These are phyloP conservation scores for Fusarium avenaceum DNA, from an alignment of 2,329 filamentous ascomycete genomes.

Conservation along the genomic window DNA sequence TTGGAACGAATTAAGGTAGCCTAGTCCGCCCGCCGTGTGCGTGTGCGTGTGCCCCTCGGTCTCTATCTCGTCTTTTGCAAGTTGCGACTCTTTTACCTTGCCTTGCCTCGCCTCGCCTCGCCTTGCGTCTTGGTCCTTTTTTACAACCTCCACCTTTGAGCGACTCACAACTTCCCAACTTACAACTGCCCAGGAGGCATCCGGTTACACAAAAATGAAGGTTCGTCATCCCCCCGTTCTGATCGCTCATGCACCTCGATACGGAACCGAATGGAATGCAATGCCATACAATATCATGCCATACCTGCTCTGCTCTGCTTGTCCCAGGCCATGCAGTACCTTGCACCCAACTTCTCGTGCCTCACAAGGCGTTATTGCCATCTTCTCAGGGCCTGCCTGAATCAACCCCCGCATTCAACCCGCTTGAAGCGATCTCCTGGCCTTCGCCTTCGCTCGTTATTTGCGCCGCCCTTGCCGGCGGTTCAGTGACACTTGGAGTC, in stretches of 20 bases:
- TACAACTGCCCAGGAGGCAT: conserved; percentile 49
- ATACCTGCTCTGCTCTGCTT: background rate
- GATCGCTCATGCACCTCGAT: conserved; percentile 30
- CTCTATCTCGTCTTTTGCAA: conserved; percentile 3
- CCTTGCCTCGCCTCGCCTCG: conserved; percentile 13
- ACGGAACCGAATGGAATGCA: conserved; percentile 11
- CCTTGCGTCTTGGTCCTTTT: conserved; percentile 44
- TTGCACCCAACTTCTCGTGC: conserved; percentile 18
- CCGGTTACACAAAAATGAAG: conserved; percentile 56
- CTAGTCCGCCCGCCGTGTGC: conserved; percentile 23
- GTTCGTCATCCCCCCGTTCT: conserved; percentile 49
- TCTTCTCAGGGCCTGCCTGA: conserved; percentile 14
- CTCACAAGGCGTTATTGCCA: conserved; percentile 23
- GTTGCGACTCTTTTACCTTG: background rate
- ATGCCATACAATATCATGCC: conserved; percentile 3
- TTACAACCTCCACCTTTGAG: conserved; percentile 40
- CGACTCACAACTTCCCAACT: conserved; percentile 45
- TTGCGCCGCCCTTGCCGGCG: conserved; percentile 30
- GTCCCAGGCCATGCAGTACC: conserved; percentile 18
- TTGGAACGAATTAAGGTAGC: conserved; percentile 46
- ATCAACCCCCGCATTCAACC: conserved; percentile 25
- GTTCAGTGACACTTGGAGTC: conserved; percentile 34
- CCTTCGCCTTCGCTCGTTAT: conserved; percentile 22
- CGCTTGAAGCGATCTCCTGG: conserved; percentile 9
- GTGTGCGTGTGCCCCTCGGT: conserved; percentile 7